Percentiles rank a stretch among this genome's conserved stretches.
These are phyloP conservation scores for Chrysoporthe deuterocubensis DNA, from an alignment of 2,329 filamentous ascomycete genomes.

Conservation along the genomic window DNA sequence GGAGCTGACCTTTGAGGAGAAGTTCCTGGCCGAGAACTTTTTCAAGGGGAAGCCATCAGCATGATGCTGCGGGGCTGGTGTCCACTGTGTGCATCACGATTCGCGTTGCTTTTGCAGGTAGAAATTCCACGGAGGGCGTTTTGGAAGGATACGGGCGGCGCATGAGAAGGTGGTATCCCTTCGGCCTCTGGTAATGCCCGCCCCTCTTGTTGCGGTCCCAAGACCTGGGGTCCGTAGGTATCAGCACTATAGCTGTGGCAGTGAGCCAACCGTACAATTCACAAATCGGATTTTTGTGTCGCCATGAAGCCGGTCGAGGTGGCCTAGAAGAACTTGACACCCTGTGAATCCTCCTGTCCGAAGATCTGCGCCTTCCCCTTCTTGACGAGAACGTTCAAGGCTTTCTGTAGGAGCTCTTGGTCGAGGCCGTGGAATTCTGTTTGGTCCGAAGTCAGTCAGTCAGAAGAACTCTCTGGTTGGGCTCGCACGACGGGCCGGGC, in stretches of 20 bases:
- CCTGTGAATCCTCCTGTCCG: constrained; percentile 82
- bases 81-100: not conserved
- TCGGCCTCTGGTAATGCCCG: not conserved
- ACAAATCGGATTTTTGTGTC: not conserved
- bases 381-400: constrained; percentile 82
- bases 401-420: constrained; percentile 75
- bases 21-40: constrained; percentile 59
- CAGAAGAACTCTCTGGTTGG: not conserved
- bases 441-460: constrained; percentile 2
- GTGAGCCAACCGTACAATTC: not conserved
- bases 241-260: not conserved
- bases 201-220: not conserved
- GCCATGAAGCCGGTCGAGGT: not conserved
- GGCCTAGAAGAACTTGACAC: constrained; percentile 92
- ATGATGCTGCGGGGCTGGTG: constrained; percentile 8
- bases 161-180: not conserved
- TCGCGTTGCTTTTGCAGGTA: not conserved
- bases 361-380: constrained; percentile 92
- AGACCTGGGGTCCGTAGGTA: not conserved
- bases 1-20: constrained; percentile 69
- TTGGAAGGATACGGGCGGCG: not conserved
- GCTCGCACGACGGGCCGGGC: no score
- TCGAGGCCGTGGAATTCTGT: constrained; percentile 90
- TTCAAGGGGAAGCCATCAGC: constrained; percentile 34
- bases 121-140: not conserved